Evolutionary conservation across 192 early-diverging fungal genomes (phyloP).

Genomic region (Linnemannia exigua): DNA sequence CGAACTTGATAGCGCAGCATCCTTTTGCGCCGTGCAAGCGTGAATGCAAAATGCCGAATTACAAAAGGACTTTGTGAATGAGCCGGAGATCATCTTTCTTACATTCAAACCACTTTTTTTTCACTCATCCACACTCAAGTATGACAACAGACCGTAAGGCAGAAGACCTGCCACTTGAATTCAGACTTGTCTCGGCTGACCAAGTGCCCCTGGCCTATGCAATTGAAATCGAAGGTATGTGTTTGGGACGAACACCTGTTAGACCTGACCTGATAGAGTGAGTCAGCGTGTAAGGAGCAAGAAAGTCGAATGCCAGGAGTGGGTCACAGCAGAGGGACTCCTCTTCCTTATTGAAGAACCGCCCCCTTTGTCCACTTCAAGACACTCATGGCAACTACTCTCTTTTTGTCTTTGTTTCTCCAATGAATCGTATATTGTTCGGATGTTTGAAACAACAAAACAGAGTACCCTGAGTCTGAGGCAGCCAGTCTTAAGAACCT

Average conservation of each 20-base stretch:
- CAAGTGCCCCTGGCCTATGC: slow-evolving; percentile 13
- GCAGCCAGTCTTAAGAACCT: slow-evolving; percentile 61
- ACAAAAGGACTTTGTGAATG: no score
- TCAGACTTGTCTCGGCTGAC: slow-evolving; percentile 7
- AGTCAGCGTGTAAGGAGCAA: not conserved
- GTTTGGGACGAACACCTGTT: not conserved
- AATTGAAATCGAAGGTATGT: slow-evolving; percentile 23
- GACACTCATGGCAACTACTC: not conserved
- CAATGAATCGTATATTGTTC: not conserved
- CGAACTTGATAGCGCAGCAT: not conserved
- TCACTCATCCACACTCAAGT: not conserved
- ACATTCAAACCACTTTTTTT: no score
- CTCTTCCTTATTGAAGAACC: not conserved
- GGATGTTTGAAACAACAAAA: not conserved
- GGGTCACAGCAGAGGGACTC: not conserved
- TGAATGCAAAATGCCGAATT: no score
- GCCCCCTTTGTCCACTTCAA: no score
- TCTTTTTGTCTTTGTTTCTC: not conserved
- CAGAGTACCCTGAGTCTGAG: slow-evolving; percentile 61
- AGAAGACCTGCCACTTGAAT: not conserved
- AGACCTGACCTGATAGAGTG: not conserved
- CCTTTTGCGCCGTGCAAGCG: not conserved
- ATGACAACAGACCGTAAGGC: not conserved
- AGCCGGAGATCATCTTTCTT: not conserved
- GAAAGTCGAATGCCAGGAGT: not conserved